A percentile compares a stretch with the other conserved stretches of the same genome.
Conservation (phyloP, 495 filamentous ascomycete genomes). For the Hypomontagnella monticulosa region DNA sequence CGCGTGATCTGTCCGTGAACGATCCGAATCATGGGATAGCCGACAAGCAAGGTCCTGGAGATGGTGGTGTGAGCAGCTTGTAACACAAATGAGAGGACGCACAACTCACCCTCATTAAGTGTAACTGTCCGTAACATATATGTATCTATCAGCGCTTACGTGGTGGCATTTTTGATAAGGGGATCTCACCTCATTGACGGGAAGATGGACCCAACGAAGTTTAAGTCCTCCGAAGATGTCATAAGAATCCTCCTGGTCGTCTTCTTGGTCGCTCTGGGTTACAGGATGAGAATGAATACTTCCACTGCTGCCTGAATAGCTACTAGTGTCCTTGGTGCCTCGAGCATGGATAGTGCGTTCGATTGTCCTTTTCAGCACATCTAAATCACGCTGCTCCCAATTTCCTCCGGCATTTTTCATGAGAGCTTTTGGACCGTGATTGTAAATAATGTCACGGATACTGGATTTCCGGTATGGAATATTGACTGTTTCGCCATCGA, state of each 20-base stretch:
- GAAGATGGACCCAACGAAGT: conserved; percentile 31
- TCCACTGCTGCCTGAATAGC: too few relatives aligned
- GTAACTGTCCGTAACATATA: conserved; percentile 1
- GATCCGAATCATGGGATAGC: conserved; percentile 13
- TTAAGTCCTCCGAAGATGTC: background rate
- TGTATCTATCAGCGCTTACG: background rate
- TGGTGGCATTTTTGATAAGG: background rate
- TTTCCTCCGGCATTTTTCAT: conserved; percentile 6
- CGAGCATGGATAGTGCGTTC: background rate
- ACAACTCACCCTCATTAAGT: conserved; percentile 15
- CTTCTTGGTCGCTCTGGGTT: too few relatives aligned
- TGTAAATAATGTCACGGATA: conserved; percentile 19
- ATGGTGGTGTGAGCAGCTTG: background rate
- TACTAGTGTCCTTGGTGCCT: too few relatives aligned
- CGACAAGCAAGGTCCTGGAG: conserved; percentile 18
- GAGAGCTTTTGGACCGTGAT: conserved; percentile 10
- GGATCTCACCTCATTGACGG: conserved; percentile 18
- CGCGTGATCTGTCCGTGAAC: conserved; percentile 4
- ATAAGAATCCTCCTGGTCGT: too few relatives aligned
- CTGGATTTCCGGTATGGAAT: conserved; percentile 10
- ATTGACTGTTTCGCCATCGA: conserved; percentile 1
- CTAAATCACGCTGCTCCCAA: background rate
- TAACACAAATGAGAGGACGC: background rate
- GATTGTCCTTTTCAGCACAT: conserved; percentile 4
- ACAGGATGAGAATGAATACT: too few relatives aligned